phyloP scores from a whole-genome alignment of 1,284 basidiomycete species.

The Veloboletus limbatus region DNA sequence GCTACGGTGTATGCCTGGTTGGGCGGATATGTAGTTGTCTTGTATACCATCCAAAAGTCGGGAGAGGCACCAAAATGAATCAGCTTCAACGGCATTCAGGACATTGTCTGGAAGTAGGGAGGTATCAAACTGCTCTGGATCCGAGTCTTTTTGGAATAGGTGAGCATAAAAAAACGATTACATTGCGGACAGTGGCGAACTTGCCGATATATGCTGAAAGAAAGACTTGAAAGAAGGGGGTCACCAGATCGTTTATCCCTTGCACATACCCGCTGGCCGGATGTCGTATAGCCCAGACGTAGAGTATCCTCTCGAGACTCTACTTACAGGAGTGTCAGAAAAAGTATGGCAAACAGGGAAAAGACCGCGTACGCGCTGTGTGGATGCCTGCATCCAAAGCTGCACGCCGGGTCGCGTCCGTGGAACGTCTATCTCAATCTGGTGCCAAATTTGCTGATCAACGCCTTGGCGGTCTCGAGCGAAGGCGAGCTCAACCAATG shows the following conservation, averaged over 20 bases:
- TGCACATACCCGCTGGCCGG: constrained; percentile 97
- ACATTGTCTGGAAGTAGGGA: constrained; percentile 65
- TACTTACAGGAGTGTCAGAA: constrained; percentile 37
- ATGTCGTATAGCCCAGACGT: constrained; percentile 97
- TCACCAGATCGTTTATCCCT: constrained; percentile 95
- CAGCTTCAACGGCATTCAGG: constrained; percentile 86
- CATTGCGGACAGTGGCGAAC: constrained; percentile 23
- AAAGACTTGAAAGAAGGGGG: constrained; percentile 94
- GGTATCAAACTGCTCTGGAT: constrained; percentile 86
- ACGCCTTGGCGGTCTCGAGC: constrained; percentile 77
- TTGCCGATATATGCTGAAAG: constrained; percentile 86
- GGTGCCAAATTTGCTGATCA: constrained; percentile 97
- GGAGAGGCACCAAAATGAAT: constrained; percentile 95
- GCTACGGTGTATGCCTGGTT: constrained; percentile 91
- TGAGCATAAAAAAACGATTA: constrained; percentile 7
- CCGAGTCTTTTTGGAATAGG: constrained; percentile 55
- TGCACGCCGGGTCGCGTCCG: constrained; percentile 88
- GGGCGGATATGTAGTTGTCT: constrained; percentile 94
- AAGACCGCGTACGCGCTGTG: constrained; percentile 68
- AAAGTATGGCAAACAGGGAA: constrained; percentile 7
- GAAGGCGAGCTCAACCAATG: constrained; percentile 91
- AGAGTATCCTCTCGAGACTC: constrained; percentile 90
- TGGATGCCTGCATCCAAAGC: constrained; percentile 85
- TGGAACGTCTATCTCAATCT: constrained; percentile 96
- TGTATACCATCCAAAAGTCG: constrained; percentile 94